Conservation (phyloP, 148 eudicot species). For the Nyssa sinensis region DNA sequence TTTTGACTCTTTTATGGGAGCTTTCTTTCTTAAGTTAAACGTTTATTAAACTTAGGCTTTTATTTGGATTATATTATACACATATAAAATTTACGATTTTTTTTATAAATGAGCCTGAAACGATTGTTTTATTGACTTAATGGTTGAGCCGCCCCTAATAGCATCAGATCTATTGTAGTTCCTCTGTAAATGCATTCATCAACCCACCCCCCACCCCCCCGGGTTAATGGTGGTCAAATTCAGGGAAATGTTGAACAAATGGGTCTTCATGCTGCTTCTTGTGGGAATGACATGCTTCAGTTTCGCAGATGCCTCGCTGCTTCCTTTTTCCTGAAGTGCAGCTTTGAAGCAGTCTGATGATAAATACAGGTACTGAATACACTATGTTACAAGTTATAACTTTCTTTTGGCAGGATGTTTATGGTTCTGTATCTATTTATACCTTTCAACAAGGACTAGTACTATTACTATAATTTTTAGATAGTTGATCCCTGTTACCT, state of each 20-base stretch:
- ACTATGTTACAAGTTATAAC: not conserved
- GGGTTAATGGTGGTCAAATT: slow-evolving; percentile 57
- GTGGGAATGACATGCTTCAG: slow-evolving; percentile 81
- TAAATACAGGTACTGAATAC: slow-evolving; percentile 61
- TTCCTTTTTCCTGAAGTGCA: slow-evolving; percentile 82
- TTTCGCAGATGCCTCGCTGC: slow-evolving; percentile 90
- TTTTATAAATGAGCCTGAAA: too few relatives aligned
- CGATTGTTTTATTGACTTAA: too few relatives aligned
- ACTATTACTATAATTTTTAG: not conserved
- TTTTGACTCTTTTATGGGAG: too few relatives aligned
- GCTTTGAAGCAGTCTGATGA: slow-evolving; percentile 87
- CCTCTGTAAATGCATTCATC: not conserved
- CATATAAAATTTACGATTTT: too few relatives aligned
- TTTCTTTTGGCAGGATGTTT: not conserved
- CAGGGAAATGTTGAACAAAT: slow-evolving; percentile 70
- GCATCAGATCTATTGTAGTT: too few relatives aligned
- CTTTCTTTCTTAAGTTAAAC: too few relatives aligned
- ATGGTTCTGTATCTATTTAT: not conserved
- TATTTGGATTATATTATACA: too few relatives aligned
- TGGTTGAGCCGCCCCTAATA: too few relatives aligned
- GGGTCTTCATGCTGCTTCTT: slow-evolving; percentile 73
- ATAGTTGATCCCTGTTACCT: not conserved
- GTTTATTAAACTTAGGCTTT: too few relatives aligned
- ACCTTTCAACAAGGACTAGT: not conserved
- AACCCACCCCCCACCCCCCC: too few relatives aligned